phyloP scores from a whole-genome alignment of 116 monocot genomes.

The Posidonia oceanica region DNA sequence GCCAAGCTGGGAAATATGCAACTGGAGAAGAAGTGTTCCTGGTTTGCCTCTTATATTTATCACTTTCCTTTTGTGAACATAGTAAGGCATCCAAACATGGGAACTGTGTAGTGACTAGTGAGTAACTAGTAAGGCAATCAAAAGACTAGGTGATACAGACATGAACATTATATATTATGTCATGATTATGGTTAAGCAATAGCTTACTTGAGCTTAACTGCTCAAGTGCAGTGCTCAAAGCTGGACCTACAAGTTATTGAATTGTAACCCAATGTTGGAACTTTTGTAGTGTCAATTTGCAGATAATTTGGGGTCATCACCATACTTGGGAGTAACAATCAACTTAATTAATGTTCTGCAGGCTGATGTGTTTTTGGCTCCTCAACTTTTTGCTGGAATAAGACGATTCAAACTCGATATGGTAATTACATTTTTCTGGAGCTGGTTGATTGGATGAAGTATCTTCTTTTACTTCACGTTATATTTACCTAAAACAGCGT shows the following conservation, averaged over 20 bases:
- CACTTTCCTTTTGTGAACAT: neutral
- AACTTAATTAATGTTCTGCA: constrained; percentile 4
- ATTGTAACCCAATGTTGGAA: too few species aligned
- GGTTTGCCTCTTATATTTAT: constrained; percentile 23
- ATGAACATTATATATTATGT: too few species aligned
- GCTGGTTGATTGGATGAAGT: neutral
- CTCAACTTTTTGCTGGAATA: constrained; percentile 41
- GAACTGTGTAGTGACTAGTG: too few species aligned
- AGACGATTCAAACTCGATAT: constrained; percentile 47
- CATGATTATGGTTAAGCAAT: too few species aligned
- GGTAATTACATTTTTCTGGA: constrained; percentile 22
- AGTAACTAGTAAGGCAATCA: too few species aligned
- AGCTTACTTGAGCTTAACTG: too few species aligned
- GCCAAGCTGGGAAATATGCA: constrained; percentile 53
- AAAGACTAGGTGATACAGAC: too few species aligned
- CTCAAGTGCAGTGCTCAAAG: too few species aligned
- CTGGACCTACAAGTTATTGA: too few species aligned
- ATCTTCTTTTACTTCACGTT: neutral
- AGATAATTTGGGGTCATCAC: too few species aligned
- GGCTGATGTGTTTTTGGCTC: constrained; percentile 76
- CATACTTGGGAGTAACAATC: too few species aligned
- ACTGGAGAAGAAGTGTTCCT: constrained; percentile 64
- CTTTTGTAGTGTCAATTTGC: too few species aligned
- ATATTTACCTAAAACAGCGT: neutral
- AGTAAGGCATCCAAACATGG: neutral